These are phyloP conservation scores for Mycena chlorophos DNA, from an alignment of 768 basidiomycete species.

Conservation along the genomic window DNA sequence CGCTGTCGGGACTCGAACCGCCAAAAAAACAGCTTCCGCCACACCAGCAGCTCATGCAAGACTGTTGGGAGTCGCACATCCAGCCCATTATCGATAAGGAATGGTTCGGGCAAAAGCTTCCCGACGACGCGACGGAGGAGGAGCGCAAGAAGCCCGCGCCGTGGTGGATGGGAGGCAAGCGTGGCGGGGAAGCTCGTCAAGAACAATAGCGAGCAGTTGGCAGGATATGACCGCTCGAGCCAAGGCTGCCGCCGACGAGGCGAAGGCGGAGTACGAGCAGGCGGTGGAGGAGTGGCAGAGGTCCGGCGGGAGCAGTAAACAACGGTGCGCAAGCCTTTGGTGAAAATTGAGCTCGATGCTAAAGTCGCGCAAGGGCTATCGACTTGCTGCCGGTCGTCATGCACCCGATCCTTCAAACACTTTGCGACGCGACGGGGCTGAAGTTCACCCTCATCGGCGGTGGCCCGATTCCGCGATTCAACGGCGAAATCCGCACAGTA, in stretches of 20 bases:
- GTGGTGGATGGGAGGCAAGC: not conserved
- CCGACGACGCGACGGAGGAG: too few relatives aligned
- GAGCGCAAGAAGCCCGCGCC: too few relatives aligned
- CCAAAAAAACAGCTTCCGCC: too few relatives aligned
- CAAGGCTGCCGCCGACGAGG: not conserved
- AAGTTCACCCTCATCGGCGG: not conserved
- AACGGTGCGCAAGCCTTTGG: too few relatives aligned
- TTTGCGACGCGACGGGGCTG: not conserved
- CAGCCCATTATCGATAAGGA: too few relatives aligned
- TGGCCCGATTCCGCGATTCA: slow-evolving; percentile 5
- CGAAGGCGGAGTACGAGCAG: not conserved
- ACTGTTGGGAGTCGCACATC: too few relatives aligned
- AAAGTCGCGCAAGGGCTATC: too few relatives aligned
- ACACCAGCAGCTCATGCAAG: too few relatives aligned
- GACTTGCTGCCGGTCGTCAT: too few relatives aligned
- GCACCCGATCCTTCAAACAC: not conserved
- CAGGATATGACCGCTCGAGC: not conserved
- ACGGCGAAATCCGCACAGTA: not conserved
- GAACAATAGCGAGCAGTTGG: not conserved
- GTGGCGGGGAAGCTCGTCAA: slow-evolving; percentile 3
- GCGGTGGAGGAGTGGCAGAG: not conserved
- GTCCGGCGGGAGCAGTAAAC: not conserved
- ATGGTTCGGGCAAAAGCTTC: too few relatives aligned
- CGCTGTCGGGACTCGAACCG: too few relatives aligned
- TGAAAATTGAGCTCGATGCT: too few relatives aligned